A percentile compares a stretch with the other conserved stretches of the same genome.
These are phyloP conservation scores for Xylaria sp. DNA, from an alignment of 2,329 filamentous ascomycete species.

Conservation along the genomic window DNA sequence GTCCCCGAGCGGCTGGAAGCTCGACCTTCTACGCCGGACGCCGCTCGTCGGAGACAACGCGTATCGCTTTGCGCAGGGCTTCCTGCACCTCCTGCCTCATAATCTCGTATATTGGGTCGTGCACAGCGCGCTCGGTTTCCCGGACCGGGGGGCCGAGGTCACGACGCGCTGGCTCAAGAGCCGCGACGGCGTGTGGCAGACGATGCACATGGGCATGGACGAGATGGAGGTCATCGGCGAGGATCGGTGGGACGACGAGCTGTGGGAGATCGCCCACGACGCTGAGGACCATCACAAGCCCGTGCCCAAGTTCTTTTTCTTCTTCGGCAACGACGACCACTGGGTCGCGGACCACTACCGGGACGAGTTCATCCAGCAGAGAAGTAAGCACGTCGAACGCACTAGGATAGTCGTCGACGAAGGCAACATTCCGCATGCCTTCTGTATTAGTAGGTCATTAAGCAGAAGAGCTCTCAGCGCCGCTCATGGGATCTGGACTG, in stretches of 20 bases:
- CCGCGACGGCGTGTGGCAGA: conserved; percentile 61
- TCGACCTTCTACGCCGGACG: conserved; percentile 47
- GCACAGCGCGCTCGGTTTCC: conserved; percentile 49
- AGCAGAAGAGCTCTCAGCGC: neutral
- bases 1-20: conserved; percentile 61
- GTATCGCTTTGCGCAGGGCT: conserved; percentile 43
- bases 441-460: conserved; percentile 55
- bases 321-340: conserved; percentile 62
- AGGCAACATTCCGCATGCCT: conserved; percentile 60
- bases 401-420: conserved; percentile 58
- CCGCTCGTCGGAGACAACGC: conserved; percentile 47
- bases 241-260: conserved; percentile 60
- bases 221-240: conserved; percentile 63
- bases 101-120: conserved; percentile 48
- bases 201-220: conserved; percentile 60
- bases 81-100: conserved; percentile 48
- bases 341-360: conserved; percentile 63
- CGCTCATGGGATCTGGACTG: neutral
- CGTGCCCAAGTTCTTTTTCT: conserved; percentile 58
- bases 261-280: conserved; percentile 55
- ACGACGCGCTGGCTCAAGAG: conserved; percentile 59
- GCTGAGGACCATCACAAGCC: conserved; percentile 28
- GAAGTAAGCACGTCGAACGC: conserved; percentile 41
- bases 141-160: conserved; percentile 49
- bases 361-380: conserved; percentile 55